Conservation (phyloP, 2,329 filamentous ascomycete genomes). For the Ophiosphaerella korrae region DNA sequence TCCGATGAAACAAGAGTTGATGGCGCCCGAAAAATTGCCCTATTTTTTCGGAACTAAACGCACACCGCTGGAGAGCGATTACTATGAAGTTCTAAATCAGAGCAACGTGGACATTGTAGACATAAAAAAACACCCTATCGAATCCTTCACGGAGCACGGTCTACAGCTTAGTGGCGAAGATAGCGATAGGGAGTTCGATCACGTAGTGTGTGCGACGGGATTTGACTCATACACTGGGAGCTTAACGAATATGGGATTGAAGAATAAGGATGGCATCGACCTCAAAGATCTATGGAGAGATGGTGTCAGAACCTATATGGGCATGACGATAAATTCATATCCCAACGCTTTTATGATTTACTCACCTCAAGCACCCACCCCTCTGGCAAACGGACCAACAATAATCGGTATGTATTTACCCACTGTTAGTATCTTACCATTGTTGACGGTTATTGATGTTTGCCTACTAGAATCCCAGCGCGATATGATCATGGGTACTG, state of each 20-base stretch:
- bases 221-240: constrained; percentile 50
- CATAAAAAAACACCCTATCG: constrained; percentile 47
- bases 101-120: constrained; percentile 57
- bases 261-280: constrained; percentile 37
- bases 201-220: constrained; percentile 55
- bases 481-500: constrained; percentile 47
- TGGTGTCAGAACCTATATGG: constrained; percentile 46
- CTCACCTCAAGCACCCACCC: constrained; percentile 51
- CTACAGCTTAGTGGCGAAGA: constrained; percentile 55
- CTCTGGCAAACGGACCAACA: constrained; percentile 51
- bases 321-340: constrained; percentile 46
- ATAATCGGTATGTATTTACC: constrained; percentile 31
- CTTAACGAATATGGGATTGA: constrained; percentile 40
- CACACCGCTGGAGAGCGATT: constrained; percentile 44
- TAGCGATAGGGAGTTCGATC: constrained; percentile 59
- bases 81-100: constrained; percentile 48
- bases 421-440: not conserved
- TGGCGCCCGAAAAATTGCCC: constrained; percentile 48
- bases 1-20: constrained; percentile 45
- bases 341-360: constrained; percentile 50
- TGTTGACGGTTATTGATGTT: not conserved
- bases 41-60: constrained; percentile 52
- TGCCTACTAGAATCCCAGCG: constrained; percentile 38
- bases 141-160: constrained; percentile 54
- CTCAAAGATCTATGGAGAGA: constrained; percentile 47